Evolutionary conservation across 352 stramenopile species (phyloP), one percentile per base, ranked within the genome.

Genomic region (Globisporangium cederbergense): DNA sequence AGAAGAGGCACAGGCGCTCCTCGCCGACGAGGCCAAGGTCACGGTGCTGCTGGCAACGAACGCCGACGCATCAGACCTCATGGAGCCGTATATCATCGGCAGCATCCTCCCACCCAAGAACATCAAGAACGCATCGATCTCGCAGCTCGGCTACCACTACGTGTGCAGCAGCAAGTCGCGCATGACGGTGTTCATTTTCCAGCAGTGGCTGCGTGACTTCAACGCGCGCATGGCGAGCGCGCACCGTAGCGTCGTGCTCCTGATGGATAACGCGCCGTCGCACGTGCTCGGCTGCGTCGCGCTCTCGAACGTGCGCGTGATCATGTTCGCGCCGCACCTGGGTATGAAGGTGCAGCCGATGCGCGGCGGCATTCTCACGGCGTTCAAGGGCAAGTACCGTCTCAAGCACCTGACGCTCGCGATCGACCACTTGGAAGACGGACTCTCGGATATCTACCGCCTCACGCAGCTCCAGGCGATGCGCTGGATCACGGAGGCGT

Each of bases 131-230:
- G 80, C 84, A 28, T 89, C 82, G 8, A 88, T 91, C 62, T 81
- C 81, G 62, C 83, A 93, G 64, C 75, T 93, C 18, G 86, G 86
- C 7, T 95, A 92, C 69, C 85, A 95, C 76, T 95, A 95, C 71
- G 81, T 93, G 22, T 89, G 79, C 72, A 93, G 81, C 67, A 88
- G 79, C 72, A 88, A 89, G 69, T 75, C 83, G 20, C 86, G 84
- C 62, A 95, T 95, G 86, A 95, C 86, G 13, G 83, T 93, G 36
- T 91, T 93, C 62, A 93, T 95, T 63, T 95, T 95, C 69, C 84
- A 95, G 76, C 83, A 93, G 60, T 95, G 86, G 86, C 67, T 95
- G 28, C 84, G 84, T 9, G 84, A 93, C 61, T 92, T 95, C 50
- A 95, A 95, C 58, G 81, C 83, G 22, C 83, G 84, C 56, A 95